Evolutionary conservation across 768 basidiomycete genomes (phyloP).

Genomic region (Leccinum sublutescens): DNA sequence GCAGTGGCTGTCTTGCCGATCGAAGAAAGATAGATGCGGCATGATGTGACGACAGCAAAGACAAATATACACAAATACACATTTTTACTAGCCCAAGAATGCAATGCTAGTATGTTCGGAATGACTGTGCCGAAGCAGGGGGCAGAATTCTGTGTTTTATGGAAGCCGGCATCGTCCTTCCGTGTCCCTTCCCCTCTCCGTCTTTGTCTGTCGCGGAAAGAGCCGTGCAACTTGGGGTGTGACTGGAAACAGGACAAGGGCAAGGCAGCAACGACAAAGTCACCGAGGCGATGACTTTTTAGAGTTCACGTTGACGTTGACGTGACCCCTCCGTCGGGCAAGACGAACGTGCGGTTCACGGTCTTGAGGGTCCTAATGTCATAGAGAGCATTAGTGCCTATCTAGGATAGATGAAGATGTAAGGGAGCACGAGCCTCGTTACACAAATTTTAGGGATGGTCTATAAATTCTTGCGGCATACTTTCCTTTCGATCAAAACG

Average conservation of each 20-base stretch:
- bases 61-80: not conserved
- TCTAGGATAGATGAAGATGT: slow-evolving; percentile 25
- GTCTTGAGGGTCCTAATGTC: not conserved
- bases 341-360: slow-evolving; percentile 12
- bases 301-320: slow-evolving; percentile 12
- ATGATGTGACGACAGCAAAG: slow-evolving; percentile 9
- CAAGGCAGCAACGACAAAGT: not conserved
- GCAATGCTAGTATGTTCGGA: not conserved
- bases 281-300: not conserved
- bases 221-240: not conserved
- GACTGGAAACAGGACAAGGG: not conserved
- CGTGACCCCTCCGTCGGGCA: slow-evolving; percentile 6
- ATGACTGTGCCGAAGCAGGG: slow-evolving; percentile 15
- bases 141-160: slow-evolving; percentile 1
- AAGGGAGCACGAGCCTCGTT: slow-evolving; percentile 2
- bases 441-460: slow-evolving; percentile 8
- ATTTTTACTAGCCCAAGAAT: not conserved
- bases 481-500: slow-evolving; percentile 6
- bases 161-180: not conserved
- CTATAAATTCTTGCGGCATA: not conserved
- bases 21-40: slow-evolving; percentile 7
- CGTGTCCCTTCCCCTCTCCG: not conserved
- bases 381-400: slow-evolving; percentile 6
- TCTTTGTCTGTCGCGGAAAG: not conserved
- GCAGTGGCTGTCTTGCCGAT: slow-evolving; percentile 7